Conservation (phyloP, 768 basidiomycete genomes). For the Paxillus involutus region DNA sequence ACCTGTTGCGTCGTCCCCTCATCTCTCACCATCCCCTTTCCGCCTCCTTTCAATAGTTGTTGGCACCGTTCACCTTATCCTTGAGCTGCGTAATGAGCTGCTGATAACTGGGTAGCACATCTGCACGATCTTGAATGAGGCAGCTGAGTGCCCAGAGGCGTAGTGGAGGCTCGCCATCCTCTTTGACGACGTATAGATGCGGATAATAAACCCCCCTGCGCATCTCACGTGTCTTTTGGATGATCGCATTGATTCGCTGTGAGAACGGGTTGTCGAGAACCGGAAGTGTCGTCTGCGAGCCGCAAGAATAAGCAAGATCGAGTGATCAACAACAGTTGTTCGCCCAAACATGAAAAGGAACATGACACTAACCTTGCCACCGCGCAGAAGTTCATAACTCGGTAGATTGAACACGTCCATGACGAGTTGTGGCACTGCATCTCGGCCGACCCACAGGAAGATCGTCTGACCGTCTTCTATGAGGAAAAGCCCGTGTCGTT, state of each 20-base stretch:
- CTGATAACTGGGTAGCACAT: conserved; percentile 93
- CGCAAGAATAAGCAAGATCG: conserved; percentile 1
- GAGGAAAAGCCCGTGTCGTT: conserved; percentile 92
- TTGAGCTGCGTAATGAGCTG: conserved; percentile 90
- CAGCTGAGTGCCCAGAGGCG: conserved; percentile 93
- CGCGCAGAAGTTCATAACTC: conserved; percentile 83
- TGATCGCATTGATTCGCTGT: conserved; percentile 90
- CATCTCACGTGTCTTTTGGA: conserved; percentile 94
- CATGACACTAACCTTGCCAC: conserved; percentile 75
- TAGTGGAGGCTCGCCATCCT: conserved; percentile 94
- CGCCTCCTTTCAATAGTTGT: conserved; percentile 24
- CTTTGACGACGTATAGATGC: conserved; percentile 95
- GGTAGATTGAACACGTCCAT: conserved; percentile 93
- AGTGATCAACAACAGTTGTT: not conserved
- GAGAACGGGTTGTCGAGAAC: conserved; percentile 91
- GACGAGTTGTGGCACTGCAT: conserved; percentile 94
- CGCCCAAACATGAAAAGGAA: not conserved
- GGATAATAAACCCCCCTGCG: conserved; percentile 91
- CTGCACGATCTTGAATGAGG: conserved; percentile 94
- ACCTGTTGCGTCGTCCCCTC: not conserved
- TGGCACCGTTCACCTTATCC: conserved; percentile 62
- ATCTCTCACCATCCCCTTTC: not conserved
- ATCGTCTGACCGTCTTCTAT: conserved; percentile 98
- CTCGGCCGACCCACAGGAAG: conserved; percentile 98
- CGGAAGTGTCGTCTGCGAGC: conserved; percentile 76